Conservation (phyloP, 768 basidiomycete genomes). For the Coprinopsis sp. region DNA sequence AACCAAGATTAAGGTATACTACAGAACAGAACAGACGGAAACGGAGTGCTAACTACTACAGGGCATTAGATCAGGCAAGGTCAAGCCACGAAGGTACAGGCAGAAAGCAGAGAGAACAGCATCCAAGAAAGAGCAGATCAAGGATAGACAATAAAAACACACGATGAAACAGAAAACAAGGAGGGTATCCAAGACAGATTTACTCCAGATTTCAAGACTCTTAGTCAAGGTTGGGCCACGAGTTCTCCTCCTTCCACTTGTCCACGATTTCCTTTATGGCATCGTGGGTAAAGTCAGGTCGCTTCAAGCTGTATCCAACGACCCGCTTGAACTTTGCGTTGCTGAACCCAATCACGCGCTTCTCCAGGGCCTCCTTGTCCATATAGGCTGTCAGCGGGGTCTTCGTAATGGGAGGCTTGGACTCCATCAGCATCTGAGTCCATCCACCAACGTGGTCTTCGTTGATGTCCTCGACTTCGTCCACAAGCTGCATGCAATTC, state of each 20-base stretch:
- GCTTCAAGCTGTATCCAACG: conserved; percentile 62
- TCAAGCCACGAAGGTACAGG: too few relatives aligned
- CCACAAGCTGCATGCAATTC: conserved; percentile 44
- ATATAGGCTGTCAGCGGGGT: conserved; percentile 76
- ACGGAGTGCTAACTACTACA: too few relatives aligned
- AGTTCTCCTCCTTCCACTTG: conserved; percentile 74
- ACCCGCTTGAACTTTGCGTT: conserved; percentile 71
- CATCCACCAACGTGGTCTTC: conserved; percentile 78
- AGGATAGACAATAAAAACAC: too few relatives aligned
- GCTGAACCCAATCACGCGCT: conserved; percentile 63
- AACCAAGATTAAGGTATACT: too few relatives aligned
- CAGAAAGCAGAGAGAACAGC: too few relatives aligned
- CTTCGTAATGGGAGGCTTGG: conserved; percentile 66
- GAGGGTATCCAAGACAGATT: conserved; percentile 8
- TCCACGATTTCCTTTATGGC: conserved; percentile 66
- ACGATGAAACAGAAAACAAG: not conserved
- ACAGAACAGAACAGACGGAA: too few relatives aligned
- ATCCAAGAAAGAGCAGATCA: too few relatives aligned
- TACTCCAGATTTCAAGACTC: too few relatives aligned
- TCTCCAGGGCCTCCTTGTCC: conserved; percentile 67
- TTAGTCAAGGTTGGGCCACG: conserved; percentile 43
- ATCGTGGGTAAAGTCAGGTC: conserved; percentile 58
- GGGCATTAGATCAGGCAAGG: too few relatives aligned
- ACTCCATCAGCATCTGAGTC: conserved; percentile 73
- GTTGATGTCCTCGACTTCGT: conserved; percentile 82